These are phyloP conservation scores for Periconia digitata DNA, from an alignment of 2,329 filamentous ascomycete genomes.

Conservation along the genomic window DNA sequence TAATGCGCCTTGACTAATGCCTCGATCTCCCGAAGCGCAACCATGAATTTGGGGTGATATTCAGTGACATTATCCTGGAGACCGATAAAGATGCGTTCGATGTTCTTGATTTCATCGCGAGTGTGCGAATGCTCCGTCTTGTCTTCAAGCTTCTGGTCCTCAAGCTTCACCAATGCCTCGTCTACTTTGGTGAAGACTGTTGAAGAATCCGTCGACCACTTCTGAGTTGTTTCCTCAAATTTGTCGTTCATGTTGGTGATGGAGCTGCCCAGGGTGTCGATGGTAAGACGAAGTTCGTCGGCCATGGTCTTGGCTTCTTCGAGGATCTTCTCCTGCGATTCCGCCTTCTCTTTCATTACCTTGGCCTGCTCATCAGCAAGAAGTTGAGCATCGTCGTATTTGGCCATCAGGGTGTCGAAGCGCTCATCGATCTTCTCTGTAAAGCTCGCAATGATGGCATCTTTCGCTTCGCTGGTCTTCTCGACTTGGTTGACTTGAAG, in stretches of 20 bases:
- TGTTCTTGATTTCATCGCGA: slow-evolving; percentile 76
- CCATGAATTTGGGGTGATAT: slow-evolving; percentile 84
- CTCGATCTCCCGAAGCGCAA: slow-evolving; percentile 83
- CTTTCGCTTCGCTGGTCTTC: slow-evolving; percentile 58
- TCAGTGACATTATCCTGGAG: slow-evolving; percentile 79
- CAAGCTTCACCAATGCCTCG: slow-evolving; percentile 72
- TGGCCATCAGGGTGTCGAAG: slow-evolving; percentile 76
- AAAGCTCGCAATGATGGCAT: slow-evolving; percentile 57
- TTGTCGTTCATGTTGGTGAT: slow-evolving; percentile 55
- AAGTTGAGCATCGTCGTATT: slow-evolving; percentile 83
- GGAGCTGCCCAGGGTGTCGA: slow-evolving; percentile 78
- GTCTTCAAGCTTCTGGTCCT: slow-evolving; percentile 71
- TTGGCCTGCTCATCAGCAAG: slow-evolving; percentile 73
- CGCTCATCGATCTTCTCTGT: slow-evolving; percentile 70
- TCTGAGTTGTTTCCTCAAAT: slow-evolving; percentile 80
- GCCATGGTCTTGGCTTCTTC: slow-evolving; percentile 75
- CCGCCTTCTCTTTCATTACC: slow-evolving; percentile 71
- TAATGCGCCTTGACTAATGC: slow-evolving; percentile 82
- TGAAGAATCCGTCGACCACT: slow-evolving; percentile 83
- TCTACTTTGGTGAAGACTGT: slow-evolving; percentile 83
- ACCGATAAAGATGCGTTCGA: slow-evolving; percentile 70
- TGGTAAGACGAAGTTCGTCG: slow-evolving; percentile 82
- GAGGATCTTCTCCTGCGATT: slow-evolving; percentile 72
- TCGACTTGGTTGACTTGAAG: slow-evolving; percentile 77
- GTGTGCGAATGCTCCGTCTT: slow-evolving; percentile 83